Evolutionary conservation across 495 filamentous ascomycete species (phyloP), one percentile per base, ranked within the genome.

Genomic region (Baudoinia panamericana): DNA sequence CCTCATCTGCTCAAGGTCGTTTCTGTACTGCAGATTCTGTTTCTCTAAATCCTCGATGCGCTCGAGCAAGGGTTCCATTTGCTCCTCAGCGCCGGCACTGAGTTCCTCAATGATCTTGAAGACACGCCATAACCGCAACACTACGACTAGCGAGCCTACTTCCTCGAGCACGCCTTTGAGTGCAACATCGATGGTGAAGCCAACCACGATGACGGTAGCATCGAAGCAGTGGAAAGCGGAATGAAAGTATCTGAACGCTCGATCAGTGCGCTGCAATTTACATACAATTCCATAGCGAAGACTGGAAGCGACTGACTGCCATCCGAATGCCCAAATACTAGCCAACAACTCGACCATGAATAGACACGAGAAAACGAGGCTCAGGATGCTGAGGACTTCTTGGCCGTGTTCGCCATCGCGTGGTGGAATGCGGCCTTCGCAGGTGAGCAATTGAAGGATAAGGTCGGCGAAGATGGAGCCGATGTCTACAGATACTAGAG

Each of bases 51-150:
- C 35, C 16, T 41, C 36, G 9, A 42, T 23, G 4, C 42, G 46
- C 26, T 54, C 48, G 16, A 43, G 34, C 30, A 54, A 17, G 3
- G 25, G 35, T 21, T 51, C 39, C 51, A 51, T 47, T 18, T 46
- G 33, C 30, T 47, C 43, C 37, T 53, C 46, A 3, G 51, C 46
- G 7, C 41, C 51, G 1, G 37, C 51, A 24, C 36, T 42, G 18
- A 53, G 41, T 29, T 53, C 51, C 28, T 50, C 46, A 15, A 53
- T 50, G 27, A 52, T 52, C 43, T 80, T 76, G 50, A 80, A 70
- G 24, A 83, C 66, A 19, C 78, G 67, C 73, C 76, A 79, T 1
- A 83, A 61, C 37, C 78, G 67, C 36, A 82, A 55, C 2, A 77
- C 60, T 31, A 82, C 65, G 22, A 81, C 65, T 1, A 81, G 60